Evolutionary conservation across 225 moss, liverwort and hornwort species (phyloP), one percentile per base, ranked within the genome.

Genomic region (Straminergon stramineum): DNA sequence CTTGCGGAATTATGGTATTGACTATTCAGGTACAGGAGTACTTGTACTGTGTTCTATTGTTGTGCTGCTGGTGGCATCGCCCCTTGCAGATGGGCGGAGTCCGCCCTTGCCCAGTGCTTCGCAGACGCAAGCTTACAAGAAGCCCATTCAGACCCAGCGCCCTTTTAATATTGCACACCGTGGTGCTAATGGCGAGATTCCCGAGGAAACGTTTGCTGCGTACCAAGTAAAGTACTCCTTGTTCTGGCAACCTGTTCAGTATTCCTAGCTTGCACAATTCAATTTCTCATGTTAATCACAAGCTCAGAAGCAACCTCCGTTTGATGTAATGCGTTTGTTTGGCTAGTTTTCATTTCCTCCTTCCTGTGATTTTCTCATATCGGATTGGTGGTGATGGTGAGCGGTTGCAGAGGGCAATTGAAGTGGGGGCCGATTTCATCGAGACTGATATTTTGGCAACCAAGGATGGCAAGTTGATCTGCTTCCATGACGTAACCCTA

Each of bases 391-490:
- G 24, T 57, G 57, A 17, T 23, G 87, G 17, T 66, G 77, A 64
- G 48, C 62, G 48, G 37, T 52, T 90, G 93, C 94, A 99, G 98
- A 97, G 94, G 86, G 98, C 98, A 39, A 92, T 96, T 66, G 91
- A 93, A 17, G 93, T 89, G 11, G 98, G 97, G 78, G 93, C 96
- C 15, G 98, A 99, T 79, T 99, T 99, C 89, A 94, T 99, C 64
- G 98, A 99, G 91, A 93, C 96, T 32, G 98, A 99, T 90, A 91
- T 99, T 57, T 73, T 89, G 67, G 91, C 96, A 27, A 96, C 97
- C n/a, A 99, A 99, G 69, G 97, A 99, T 91, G 97, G 98, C 58
- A 61, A 73, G 26, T 75, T 99, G 65, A 93, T 99, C 78, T 96
- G 95, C 93, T 90, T 96, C 68, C 98, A 99, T 87, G 98, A 99